phyloP scores from a whole-genome alignment of 2,329 filamentous ascomycete genomes.

The Claviceps arundinis region DNA sequence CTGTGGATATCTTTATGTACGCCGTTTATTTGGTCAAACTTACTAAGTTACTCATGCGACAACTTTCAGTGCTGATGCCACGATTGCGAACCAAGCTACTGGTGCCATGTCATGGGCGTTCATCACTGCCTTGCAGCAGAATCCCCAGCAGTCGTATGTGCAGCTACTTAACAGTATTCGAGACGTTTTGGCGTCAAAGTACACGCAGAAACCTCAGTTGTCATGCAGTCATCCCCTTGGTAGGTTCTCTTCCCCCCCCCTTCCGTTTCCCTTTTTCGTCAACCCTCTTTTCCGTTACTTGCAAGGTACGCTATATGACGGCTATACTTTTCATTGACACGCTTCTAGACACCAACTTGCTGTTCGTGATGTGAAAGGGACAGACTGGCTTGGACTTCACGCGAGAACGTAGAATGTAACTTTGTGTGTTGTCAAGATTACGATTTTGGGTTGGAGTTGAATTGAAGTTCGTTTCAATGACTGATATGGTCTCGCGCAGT shows the following conservation, averaged over 20 bases:
- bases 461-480: not conserved
- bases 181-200: constrained; percentile 74
- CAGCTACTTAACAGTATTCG: constrained; percentile 91
- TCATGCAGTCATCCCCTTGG: constrained; percentile 92
- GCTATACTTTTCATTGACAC: not conserved
- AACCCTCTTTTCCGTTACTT: not conserved
- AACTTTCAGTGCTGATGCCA: constrained; percentile 64
- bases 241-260: constrained; percentile 32
- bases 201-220: constrained; percentile 88
- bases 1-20: not conserved
- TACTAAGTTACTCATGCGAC: not conserved
- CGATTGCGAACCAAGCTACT: constrained; percentile 76
- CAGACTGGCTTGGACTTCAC: not conserved
- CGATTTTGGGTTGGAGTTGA: not conserved
- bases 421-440: too few relatives aligned
- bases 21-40: not conserved
- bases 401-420: not conserved
- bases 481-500: not conserved
- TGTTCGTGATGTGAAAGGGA: constrained; percentile 48
- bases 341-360: constrained; percentile 44
- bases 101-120: constrained; percentile 99
- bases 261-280: too few relatives aligned
- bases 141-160: constrained; percentile 91
- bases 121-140: constrained; percentile 79
- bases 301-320: not conserved